phyloP scores from a whole-genome alignment of 164 flowering plant genomes.

The Nelumbo lutea region DNA sequence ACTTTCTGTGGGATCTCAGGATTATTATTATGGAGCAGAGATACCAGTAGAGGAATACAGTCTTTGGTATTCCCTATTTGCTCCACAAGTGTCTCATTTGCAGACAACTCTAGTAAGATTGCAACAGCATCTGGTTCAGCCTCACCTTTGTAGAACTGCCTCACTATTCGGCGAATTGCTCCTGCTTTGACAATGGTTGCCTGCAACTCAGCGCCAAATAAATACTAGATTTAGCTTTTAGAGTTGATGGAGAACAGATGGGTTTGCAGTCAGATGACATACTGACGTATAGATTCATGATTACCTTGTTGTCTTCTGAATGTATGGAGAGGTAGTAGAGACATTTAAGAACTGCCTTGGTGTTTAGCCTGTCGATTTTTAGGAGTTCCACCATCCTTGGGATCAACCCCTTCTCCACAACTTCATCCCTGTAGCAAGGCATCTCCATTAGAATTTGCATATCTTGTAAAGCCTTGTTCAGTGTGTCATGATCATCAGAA shows the following conservation, averaged over 20 bases:
- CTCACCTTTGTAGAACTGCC: constrained; percentile 16
- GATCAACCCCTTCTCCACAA: constrained; percentile 15
- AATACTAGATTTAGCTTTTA: neutral
- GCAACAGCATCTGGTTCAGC: constrained; percentile 14
- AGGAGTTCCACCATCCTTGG: constrained; percentile 17
- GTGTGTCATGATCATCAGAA: constrained; percentile 13
- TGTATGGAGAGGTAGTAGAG: constrained; percentile 18
- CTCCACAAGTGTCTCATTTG: constrained; percentile 10
- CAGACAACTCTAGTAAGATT: constrained; percentile 15
- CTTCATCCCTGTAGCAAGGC: constrained; percentile 10
- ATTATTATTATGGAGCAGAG: constrained; percentile 16
- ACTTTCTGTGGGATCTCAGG: constrained; percentile 9
- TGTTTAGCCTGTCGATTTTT: constrained; percentile 8
- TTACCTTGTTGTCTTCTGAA: constrained; percentile 22
- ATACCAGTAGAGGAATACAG: constrained; percentile 19
- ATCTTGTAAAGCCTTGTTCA: constrained; percentile 15
- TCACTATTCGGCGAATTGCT: constrained; percentile 14
- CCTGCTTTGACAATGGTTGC: constrained; percentile 20
- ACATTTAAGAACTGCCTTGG: constrained; percentile 24
- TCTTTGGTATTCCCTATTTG: constrained; percentile 18
- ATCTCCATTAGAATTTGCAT: constrained; percentile 17
- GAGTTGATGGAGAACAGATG: neutral
- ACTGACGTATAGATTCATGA: neutral
- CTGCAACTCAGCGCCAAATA: constrained; percentile 6
- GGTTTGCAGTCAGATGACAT: neutral